Evolutionary conservation across 2,329 filamentous ascomycete genomes (phyloP).

Genomic region (Curvularia verruculosa): DNA sequence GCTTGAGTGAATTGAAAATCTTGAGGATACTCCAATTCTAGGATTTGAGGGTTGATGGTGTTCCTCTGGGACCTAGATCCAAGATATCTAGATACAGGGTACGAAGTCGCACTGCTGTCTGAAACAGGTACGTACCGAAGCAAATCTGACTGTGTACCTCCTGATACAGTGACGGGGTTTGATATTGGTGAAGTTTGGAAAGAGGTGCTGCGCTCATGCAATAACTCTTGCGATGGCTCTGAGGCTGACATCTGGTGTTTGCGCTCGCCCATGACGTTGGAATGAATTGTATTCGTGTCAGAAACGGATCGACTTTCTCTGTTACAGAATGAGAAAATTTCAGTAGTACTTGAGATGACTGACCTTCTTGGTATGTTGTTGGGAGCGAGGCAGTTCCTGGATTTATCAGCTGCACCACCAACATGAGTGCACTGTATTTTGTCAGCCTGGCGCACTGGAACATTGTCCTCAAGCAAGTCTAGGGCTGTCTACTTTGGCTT

Average conservation of each 20-base stretch:
- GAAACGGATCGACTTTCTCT: not conserved
- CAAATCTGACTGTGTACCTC: not conserved
- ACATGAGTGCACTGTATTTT: constrained; percentile 6
- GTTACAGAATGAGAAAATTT: not conserved
- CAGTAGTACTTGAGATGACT: not conserved
- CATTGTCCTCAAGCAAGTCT: not conserved
- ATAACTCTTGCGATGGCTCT: not conserved
- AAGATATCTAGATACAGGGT: not conserved
- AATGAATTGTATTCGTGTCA: not conserved
- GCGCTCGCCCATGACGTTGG: not conserved
- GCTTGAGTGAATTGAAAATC: not conserved
- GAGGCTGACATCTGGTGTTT: not conserved
- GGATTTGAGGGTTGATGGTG: not conserved
- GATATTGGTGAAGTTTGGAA: not conserved
- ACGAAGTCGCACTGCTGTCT: not conserved
- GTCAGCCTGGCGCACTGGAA: not conserved
- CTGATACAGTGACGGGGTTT: not conserved
- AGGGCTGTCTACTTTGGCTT: constrained; percentile 31
- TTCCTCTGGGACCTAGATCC: not conserved
- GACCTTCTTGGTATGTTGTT: constrained; percentile 2
- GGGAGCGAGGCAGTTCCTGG: not conserved
- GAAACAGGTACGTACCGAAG: constrained; percentile 12
- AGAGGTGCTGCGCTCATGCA: not conserved
- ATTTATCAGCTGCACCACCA: not conserved
- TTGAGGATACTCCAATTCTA: not conserved